Evolutionary conservation across 1,139 yeast species (phyloP).

Genomic region (Pichia sp.): DNA sequence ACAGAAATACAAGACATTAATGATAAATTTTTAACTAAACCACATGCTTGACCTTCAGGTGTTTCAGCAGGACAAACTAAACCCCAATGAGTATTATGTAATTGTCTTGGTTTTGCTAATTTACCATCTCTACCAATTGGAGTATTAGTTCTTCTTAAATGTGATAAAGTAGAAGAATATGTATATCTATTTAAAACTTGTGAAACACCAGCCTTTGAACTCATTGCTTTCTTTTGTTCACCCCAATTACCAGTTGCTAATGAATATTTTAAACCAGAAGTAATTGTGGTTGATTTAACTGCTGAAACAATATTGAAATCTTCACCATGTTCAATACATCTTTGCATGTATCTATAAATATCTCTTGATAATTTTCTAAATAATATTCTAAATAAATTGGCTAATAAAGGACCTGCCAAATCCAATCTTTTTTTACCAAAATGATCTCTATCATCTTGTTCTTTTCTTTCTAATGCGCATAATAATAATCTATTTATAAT

Average conservation of each 20-base stretch:
- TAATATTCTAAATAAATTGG: conserved; percentile 87
- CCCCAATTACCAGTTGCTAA: conserved; percentile 99
- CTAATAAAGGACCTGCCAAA: conserved; percentile 95
- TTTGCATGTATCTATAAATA: conserved; percentile 96
- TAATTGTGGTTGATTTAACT: conserved; percentile 92
- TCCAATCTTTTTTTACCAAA: conserved; percentile 97
- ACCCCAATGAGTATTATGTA: conserved; percentile 99
- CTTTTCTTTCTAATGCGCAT: conserved; percentile 95
- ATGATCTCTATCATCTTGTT: conserved; percentile 98
- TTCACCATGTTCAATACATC: conserved; percentile 96
- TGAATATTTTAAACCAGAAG: conserved; percentile 95
- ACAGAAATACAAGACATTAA: conserved; percentile 97
- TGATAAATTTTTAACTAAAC: conserved; percentile 91
- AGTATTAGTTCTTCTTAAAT: conserved; percentile 96
- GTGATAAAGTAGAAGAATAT: conserved; percentile 93
- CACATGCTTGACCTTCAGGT: conserved; percentile 99
- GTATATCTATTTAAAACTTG: conserved; percentile 98
- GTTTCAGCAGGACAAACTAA: conserved; percentile 99
- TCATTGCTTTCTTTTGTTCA: conserved; percentile 99
- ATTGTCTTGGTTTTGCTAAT: conserved; percentile 95
- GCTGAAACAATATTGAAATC: conserved; percentile 95
- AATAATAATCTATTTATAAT: conserved; percentile 92
- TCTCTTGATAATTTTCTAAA: conserved; percentile 93
- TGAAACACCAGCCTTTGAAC: conserved; percentile 98
- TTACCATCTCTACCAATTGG: conserved; percentile 99